Evolutionary conservation across 768 basidiomycete genomes (phyloP).

Genomic region (Tylopilus subfusipes): DNA sequence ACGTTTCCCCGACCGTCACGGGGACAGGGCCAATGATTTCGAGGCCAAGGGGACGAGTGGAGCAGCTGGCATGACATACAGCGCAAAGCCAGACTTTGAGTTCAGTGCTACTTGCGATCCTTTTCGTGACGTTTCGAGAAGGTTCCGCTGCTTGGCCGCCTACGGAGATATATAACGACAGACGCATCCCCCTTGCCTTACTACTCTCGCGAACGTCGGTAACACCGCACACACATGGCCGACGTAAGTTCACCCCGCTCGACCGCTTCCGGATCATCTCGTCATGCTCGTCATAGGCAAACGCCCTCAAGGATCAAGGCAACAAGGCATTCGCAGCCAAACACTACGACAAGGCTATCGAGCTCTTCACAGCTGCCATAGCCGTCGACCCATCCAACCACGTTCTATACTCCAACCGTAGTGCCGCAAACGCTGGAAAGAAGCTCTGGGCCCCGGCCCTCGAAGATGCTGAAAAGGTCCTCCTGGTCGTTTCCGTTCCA

Average conservation of each 20-base stretch:
- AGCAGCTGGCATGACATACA: too few relatives aligned
- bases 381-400: constrained; percentile 78
- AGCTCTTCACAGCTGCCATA: constrained; percentile 79
- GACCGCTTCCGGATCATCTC: neutral
- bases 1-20: neutral
- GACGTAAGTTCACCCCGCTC: constrained; percentile 28
- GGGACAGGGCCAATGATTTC: too few relatives aligned
- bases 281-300: constrained; percentile 37
- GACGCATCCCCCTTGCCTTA: too few relatives aligned
- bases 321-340: constrained; percentile 96
- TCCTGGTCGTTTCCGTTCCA: neutral
- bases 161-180: constrained; percentile 15
- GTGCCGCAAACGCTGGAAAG: constrained; percentile 87
- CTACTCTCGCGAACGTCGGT: neutral
- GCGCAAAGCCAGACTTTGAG: neutral
- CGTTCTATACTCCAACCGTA: constrained; percentile 90
- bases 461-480: constrained; percentile 86
- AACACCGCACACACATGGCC: constrained; percentile 26
- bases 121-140: constrained; percentile 32
- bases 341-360: constrained; percentile 85
- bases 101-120: neutral
- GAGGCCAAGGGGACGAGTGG: too few relatives aligned
- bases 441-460: constrained; percentile 73
- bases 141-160: constrained; percentile 15
- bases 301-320: constrained; percentile 82